Conservation (phyloP, 169 alveolate species). For the Cryptosporidium bovis region DNA sequence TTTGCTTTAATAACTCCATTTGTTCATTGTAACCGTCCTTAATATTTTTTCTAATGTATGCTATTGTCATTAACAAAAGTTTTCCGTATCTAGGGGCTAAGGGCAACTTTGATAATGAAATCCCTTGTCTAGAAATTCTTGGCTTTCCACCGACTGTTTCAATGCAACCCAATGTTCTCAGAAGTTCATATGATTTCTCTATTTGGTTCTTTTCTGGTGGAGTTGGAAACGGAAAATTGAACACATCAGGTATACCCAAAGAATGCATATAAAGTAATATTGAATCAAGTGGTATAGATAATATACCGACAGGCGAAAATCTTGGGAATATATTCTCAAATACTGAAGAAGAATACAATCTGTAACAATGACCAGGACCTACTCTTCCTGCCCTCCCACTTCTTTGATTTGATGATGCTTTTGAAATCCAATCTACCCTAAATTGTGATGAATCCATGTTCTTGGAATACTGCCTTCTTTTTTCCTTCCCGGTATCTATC, state of each 20-base stretch:
- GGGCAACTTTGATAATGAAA: conserved; percentile 31
- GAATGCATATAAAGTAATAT: conserved; percentile 89
- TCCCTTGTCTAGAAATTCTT: conserved; percentile 24
- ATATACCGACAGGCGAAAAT: conserved; percentile 88
- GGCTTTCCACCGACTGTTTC: background rate
- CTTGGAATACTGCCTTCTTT: conserved; percentile 89
- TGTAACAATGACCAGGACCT: conserved; percentile 97
- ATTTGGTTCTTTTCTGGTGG: conserved; percentile 79
- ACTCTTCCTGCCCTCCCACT: conserved; percentile 99
- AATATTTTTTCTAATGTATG: conserved; percentile 31
- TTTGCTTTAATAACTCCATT: conserved; percentile 22
- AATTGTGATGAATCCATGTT: conserved; percentile 89
- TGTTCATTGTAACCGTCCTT: background rate
- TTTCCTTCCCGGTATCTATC: conserved; percentile 96
- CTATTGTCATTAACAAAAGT: conserved; percentile 15
- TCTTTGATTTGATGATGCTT: conserved; percentile 95
- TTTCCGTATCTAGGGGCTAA: conserved; percentile 62
- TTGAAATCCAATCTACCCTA: conserved; percentile 88
- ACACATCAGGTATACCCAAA: conserved; percentile 87
- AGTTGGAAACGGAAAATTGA: conserved; percentile 88
- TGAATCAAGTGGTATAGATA: conserved; percentile 87
- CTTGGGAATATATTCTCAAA: conserved; percentile 84
- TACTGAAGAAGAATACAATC: conserved; percentile 93
- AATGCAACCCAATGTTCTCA: conserved; percentile 35
- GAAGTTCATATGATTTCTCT: conserved; percentile 35